Conservation (phyloP, 2,329 filamentous ascomycete genomes). For the Periconia sp. region DNA sequence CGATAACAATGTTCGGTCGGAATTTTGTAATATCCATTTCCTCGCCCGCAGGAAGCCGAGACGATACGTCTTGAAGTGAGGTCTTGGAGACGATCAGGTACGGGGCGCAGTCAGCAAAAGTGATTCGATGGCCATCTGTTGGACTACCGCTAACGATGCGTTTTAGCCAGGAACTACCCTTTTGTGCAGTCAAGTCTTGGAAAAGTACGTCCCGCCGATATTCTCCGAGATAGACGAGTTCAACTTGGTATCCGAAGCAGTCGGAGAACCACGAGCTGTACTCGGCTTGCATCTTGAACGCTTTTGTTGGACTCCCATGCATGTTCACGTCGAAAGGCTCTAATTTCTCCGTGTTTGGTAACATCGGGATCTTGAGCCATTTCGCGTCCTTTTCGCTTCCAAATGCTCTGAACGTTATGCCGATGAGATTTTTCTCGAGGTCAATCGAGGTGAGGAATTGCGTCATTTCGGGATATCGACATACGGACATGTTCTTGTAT, state of each 20-base stretch:
- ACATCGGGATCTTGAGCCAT: constrained; percentile 48
- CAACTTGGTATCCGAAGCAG: constrained; percentile 52
- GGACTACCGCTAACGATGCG: constrained; percentile 30
- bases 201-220: constrained; percentile 51
- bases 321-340: constrained; percentile 49
- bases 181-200: constrained; percentile 28
- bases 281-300: constrained; percentile 50
- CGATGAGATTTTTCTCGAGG: constrained; percentile 39
- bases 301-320: constrained; percentile 50
- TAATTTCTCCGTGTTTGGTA: constrained; percentile 44
- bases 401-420: constrained; percentile 48
- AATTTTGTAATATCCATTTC: constrained; percentile 55
- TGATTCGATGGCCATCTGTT: constrained; percentile 51
- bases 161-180: constrained; percentile 37
- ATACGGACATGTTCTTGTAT: constrained; percentile 51
- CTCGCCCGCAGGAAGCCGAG: constrained; percentile 41
- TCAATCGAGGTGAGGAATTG: constrained; percentile 50
- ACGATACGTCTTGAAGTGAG: constrained; percentile 71
- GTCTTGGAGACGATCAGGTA: constrained; percentile 74
- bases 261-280: constrained; percentile 53
- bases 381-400: constrained; percentile 28
- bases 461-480: constrained; percentile 47
- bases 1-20: constrained; percentile 54
- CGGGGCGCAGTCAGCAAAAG: constrained; percentile 77
- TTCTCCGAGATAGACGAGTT: constrained; percentile 52